Base-by-base conservation (phyloP, 768 basidiomycete genomes). In the Pleurotus ostreatus region DNA sequence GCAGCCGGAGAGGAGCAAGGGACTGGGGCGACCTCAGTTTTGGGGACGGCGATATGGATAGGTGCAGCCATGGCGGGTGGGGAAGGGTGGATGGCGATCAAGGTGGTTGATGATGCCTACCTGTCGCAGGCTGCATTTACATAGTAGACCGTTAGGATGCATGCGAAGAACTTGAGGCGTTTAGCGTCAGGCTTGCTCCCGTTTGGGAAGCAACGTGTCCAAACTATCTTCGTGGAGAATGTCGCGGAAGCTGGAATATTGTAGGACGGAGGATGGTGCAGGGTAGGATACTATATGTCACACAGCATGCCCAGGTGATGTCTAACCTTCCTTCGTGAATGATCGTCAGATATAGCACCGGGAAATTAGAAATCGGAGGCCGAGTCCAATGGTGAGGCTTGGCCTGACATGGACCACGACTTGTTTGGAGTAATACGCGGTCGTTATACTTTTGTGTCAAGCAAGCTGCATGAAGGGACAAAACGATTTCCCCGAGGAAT, bases 151-250 rank as follows among this genome's bases (percentile, higher is more conserved):
- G 51, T 40, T 53, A 40, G 39, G 13, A 38, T 39, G 38, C 51
- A 53, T 53, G 51, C 51, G 51, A 53, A 53, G 51, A 53, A 53
- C 51, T 53, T 53, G 51, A 53, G 51, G 51, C 51, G n/a, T 53
- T 41, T 25, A 30, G 51, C 41, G 39, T 53, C 51, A 53, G 51
- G 51, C 23, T 22, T 53, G 51, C n/a, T 53, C 51, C 51, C 16
- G 39, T 53, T 53, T 53, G 51, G 51, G 51, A 53, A 53, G 39
- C 51, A 34, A 53, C 39, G 39, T 53, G 39, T 53, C 39, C 37
- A 39, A 40, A 23, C 51, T 53, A n/a, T 22, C 26, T 38, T 38
- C 39, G 11, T 20, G 39, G 39, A 18, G 25, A 38, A 41, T 39
- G 51, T 53, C 38, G 51, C 51, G 51, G 51, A 53, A 41, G 51